Percentiles rank a stretch among this genome's conserved stretches.
Evolutionary conservation across 1,284 basidiomycete genomes (phyloP).

Genomic region (Microbotryum saponariae): DNA sequence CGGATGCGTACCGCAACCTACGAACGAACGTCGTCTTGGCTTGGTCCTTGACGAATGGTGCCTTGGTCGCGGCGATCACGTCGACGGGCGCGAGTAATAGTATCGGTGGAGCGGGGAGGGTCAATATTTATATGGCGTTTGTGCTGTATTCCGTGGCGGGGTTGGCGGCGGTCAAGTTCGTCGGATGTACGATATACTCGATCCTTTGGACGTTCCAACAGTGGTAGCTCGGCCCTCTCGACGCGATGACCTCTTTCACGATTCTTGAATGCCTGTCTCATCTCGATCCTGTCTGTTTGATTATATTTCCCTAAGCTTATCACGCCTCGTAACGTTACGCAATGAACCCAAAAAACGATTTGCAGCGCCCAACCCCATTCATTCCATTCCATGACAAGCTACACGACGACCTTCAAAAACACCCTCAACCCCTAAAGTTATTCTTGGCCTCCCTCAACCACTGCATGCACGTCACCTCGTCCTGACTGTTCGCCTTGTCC

Average conservation of each 20-base stretch:
- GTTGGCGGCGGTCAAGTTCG: constrained; percentile 65
- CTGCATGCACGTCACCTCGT: constrained; percentile 9
- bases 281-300: too few relatives aligned
- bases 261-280: too few relatives aligned
- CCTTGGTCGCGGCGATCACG: constrained; percentile 65
- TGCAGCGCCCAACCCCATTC: too few relatives aligned
- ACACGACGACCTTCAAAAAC: constrained; percentile 37
- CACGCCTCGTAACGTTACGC: too few relatives aligned
- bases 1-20: constrained; percentile 81
- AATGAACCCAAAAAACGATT: too few relatives aligned
- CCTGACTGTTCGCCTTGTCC: constrained; percentile 37
- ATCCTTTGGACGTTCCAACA: constrained; percentile 60
- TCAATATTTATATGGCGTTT: constrained; percentile 71
- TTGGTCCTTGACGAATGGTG: constrained; percentile 75
- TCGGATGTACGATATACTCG: constrained; percentile 69
- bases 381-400: constrained; percentile 7
- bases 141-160: constrained; percentile 74
- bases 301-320: too few relatives aligned
- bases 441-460: too few relatives aligned
- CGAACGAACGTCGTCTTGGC: constrained; percentile 75
- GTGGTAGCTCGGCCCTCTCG: constrained; percentile 2
- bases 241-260: too few relatives aligned
- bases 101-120: constrained; percentile 18
- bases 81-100: constrained; percentile 37
- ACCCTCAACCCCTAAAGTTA: constrained; percentile 24